Conservation (phyloP, 306 rosid species). For the Quercus wislizeni region DNA sequence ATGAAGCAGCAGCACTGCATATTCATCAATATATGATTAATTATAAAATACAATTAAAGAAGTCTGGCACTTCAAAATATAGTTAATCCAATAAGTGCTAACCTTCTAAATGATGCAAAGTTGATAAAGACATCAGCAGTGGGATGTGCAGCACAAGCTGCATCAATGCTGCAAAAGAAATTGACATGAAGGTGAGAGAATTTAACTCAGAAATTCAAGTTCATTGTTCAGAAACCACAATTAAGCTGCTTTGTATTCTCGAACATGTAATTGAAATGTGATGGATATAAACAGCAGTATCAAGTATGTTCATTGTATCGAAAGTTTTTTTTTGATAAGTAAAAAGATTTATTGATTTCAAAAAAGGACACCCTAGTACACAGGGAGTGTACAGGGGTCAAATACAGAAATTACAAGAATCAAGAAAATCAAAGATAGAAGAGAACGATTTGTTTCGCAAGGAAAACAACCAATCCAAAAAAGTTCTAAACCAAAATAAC, state of each 20-base stretch:
- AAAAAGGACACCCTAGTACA: too few species aligned
- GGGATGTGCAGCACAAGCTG: slow-evolving; percentile 95
- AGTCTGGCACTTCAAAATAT: neutral
- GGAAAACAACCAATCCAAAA: too few species aligned
- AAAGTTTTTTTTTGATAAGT: neutral
- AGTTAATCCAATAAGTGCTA: slow-evolving; percentile 17
- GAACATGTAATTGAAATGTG: neutral
- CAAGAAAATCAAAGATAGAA: too few species aligned
- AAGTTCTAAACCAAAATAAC: too few species aligned
- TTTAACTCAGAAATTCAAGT: slow-evolving; percentile 21
- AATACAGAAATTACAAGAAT: too few species aligned
- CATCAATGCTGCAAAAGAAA: slow-evolving; percentile 74
- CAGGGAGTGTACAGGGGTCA: too few species aligned
- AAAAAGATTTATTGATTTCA: too few species aligned
- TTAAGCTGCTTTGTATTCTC: slow-evolving; percentile 6
- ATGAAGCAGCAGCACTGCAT: slow-evolving; percentile 96
- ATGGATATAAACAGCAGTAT: neutral
- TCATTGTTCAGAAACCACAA: slow-evolving; percentile 13
- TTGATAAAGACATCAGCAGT: slow-evolving; percentile 99
- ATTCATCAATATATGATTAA: slow-evolving; percentile 17
- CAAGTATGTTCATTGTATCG: neutral
- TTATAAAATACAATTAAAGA: neutral
- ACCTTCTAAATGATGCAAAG: slow-evolving; percentile 97
- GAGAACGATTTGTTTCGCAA: too few species aligned
- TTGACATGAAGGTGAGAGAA: slow-evolving; percentile 20